These are phyloP conservation scores for Syzygium aromaticum DNA, from an alignment of 345 rosid genomes.

Conservation along the genomic window DNA sequence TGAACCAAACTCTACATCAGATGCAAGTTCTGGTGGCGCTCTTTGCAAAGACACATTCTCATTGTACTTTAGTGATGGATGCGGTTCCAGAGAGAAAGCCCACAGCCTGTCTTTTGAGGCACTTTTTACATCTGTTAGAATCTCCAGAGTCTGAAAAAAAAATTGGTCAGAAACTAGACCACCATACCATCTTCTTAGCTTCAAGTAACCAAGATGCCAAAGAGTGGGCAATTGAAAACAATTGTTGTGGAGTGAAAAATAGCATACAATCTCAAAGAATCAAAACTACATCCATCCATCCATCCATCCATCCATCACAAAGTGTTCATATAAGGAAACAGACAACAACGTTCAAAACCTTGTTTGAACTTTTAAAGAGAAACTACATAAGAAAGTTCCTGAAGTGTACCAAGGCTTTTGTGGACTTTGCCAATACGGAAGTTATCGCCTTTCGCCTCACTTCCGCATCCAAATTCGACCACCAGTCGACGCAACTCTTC, in stretches of 20 bases:
- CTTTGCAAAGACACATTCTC: constrained; percentile 15
- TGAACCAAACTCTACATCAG: constrained; percentile 31
- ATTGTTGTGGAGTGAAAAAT: not conserved
- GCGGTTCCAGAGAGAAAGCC: constrained; percentile 39
- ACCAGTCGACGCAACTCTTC: constrained; percentile 84
- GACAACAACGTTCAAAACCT: not conserved
- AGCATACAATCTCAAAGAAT: not conserved
- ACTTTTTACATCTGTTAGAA: constrained; percentile 46
- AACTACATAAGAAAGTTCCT: not conserved
- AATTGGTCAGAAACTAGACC: not conserved
- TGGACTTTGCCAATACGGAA: constrained; percentile 49
- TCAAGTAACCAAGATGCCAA: not conserved
- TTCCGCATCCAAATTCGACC: constrained; percentile 52
- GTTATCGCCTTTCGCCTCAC: constrained; percentile 40
- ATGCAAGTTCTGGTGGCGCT: constrained; percentile 2
- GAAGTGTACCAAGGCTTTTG: constrained; percentile 60
- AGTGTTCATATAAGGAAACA: not conserved
- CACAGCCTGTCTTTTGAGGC: constrained; percentile 32
- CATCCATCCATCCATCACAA: not conserved
- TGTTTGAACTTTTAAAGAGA: not conserved
- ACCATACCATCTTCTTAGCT: not conserved
- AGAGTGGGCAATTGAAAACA: not conserved
- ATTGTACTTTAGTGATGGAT: constrained; percentile 19
- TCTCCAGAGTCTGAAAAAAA: constrained; percentile 51
- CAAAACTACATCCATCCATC: not conserved